Evolutionary conservation across 192 early-diverging fungal genomes (phyloP).

Genomic region (Phycomyces nitens): DNA sequence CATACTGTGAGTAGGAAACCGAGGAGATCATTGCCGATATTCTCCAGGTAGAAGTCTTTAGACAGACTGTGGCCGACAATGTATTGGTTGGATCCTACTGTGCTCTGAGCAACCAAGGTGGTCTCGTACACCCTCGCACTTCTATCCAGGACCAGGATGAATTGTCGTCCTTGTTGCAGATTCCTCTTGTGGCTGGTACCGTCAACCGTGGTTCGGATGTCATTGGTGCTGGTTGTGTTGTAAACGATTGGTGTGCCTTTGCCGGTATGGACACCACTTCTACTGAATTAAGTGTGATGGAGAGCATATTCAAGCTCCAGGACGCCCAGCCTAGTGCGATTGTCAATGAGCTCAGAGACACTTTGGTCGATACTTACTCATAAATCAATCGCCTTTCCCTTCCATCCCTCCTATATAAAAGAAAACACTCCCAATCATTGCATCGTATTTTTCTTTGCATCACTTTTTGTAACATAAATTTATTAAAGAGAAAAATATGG

Average conservation of each 20-base stretch:
- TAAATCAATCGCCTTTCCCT: slow-evolving; percentile 37
- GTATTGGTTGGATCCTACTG: slow-evolving; percentile 95
- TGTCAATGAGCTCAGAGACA: slow-evolving; percentile 91
- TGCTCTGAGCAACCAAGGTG: slow-evolving; percentile 95
- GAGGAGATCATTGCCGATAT: slow-evolving; percentile 99
- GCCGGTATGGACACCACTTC: slow-evolving; percentile 94
- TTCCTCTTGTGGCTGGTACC: slow-evolving; percentile 97
- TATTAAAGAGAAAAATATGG: not conserved
- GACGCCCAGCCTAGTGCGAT: slow-evolving; percentile 86
- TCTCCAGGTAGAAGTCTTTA: slow-evolving; percentile 96
- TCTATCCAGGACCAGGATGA: slow-evolving; percentile 97
- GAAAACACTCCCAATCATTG: not conserved
- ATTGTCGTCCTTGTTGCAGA: slow-evolving; percentile 92
- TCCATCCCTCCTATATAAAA: too few relatives aligned
- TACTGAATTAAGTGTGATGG: slow-evolving; percentile 95
- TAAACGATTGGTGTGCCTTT: slow-evolving; percentile 98
- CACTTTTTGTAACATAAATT: slow-evolving; percentile 1
- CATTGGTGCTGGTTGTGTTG: slow-evolving; percentile 94
- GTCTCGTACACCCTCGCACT: slow-evolving; percentile 93
- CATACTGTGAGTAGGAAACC: slow-evolving; percentile 59
- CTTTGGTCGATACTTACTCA: slow-evolving; percentile 82
- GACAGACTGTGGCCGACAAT: slow-evolving; percentile 97
- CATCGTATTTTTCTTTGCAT: not conserved
- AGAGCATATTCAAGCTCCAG: slow-evolving; percentile 97
- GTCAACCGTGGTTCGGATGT: slow-evolving; percentile 98